phyloP scores from a whole-genome alignment of 495 filamentous ascomycete species.

The Podospora pseudoanserina region DNA sequence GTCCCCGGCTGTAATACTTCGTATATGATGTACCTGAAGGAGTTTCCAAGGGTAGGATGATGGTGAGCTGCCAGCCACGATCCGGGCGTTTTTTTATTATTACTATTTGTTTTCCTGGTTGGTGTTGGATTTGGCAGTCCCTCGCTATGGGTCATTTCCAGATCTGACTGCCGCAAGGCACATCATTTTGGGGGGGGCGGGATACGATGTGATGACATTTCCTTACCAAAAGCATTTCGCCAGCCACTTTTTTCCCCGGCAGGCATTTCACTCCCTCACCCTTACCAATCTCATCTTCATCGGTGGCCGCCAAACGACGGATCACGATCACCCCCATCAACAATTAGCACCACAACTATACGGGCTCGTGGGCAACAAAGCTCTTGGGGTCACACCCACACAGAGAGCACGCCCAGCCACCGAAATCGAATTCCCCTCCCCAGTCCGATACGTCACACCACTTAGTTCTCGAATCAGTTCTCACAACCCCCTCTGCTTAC shows the following conservation, averaged over 20 bases:
- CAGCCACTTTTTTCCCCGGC: conserved; percentile 39
- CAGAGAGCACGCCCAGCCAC: neutral
- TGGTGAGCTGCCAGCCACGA: conserved; percentile 20
- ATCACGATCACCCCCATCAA: neutral
- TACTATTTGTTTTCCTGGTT: conserved; percentile 29
- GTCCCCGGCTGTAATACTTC: conserved; percentile 31
- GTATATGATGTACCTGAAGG: conserved; percentile 24
- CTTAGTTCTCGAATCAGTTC: neutral
- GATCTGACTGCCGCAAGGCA: conserved; percentile 62
- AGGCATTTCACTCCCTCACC: conserved; percentile 29
- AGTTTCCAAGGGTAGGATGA: conserved; percentile 23
- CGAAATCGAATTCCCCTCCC: neutral
- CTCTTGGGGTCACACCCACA: neutral
- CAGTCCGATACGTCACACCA: neutral
- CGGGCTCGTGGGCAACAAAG: neutral
- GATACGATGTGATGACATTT: conserved; percentile 46
- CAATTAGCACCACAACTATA: conserved; percentile 2
- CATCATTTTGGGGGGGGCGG: conserved; percentile 39
- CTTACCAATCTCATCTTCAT: conserved; percentile 29
- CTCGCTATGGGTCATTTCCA: conserved; percentile 41
- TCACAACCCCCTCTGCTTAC: neutral
- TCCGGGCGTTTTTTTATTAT: conserved; percentile 15
- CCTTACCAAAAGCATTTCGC: conserved; percentile 41
- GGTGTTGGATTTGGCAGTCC: conserved; percentile 44
- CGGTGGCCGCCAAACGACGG: conserved; percentile 14